Evolutionary conservation across 768 basidiomycete genomes (phyloP).

Genomic region (Termitomyces sp.): DNA sequence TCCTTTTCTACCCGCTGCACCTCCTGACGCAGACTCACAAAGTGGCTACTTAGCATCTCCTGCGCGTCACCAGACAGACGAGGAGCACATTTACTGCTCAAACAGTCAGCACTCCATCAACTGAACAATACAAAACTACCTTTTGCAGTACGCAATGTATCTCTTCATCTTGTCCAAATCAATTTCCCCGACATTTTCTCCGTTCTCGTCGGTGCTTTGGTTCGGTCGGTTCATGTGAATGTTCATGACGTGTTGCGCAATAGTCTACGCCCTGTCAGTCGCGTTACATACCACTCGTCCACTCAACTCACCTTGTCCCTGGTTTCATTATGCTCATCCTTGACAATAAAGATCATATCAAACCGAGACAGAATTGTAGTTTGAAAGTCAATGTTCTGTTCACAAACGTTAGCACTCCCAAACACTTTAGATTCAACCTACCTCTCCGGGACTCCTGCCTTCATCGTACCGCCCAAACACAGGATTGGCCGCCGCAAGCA

Average conservation of each 20-base stretch:
- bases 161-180: slow-evolving; percentile 98
- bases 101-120: not conserved
- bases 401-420: slow-evolving; percentile 1
- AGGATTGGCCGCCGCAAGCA: slow-evolving; percentile 96
- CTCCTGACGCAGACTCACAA: slow-evolving; percentile 88
- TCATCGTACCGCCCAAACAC: slow-evolving; percentile 98
- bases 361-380: slow-evolving; percentile 98
- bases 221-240: slow-evolving; percentile 95
- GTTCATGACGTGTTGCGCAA: slow-evolving; percentile 97
- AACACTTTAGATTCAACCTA: slow-evolving; percentile 23
- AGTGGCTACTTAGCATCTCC: slow-evolving; percentile 95
- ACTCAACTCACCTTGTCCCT: slow-evolving; percentile 67
- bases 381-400: slow-evolving; percentile 92
- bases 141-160: slow-evolving; percentile 94
- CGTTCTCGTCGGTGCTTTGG: slow-evolving; percentile 53
- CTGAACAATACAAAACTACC: slow-evolving; percentile 40
- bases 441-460: slow-evolving; percentile 93
- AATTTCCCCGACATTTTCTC: slow-evolving; percentile 80
- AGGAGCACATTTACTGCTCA: slow-evolving; percentile 87
- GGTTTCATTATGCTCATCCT: slow-evolving; percentile 94
- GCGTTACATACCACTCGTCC: not conserved
- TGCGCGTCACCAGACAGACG: slow-evolving; percentile 90
- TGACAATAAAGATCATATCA: slow-evolving; percentile 99
- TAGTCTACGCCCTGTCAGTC: slow-evolving; percentile 50
- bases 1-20: slow-evolving; percentile 95